Conservation (phyloP, 2,329 filamentous ascomycete genomes). For the Teratosphaeria epicoccoides region DNA sequence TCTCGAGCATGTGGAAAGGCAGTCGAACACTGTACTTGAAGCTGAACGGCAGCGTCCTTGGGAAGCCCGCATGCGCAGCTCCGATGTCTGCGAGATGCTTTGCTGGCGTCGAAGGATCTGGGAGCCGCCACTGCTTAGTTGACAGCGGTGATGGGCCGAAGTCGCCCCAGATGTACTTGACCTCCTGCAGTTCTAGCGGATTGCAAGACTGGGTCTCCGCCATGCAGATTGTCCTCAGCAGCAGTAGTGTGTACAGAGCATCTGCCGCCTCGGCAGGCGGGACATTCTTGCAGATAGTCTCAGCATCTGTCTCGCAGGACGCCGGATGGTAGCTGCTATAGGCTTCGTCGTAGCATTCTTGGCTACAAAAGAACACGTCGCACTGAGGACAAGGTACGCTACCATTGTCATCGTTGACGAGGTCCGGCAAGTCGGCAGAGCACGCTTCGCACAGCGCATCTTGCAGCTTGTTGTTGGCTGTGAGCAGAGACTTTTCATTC, state of each 20-base stretch:
- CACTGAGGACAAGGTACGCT: conserved; percentile 42
- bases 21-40: conserved; percentile 65
- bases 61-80: conserved; percentile 15
- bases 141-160: conserved; percentile 30
- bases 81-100: not conserved
- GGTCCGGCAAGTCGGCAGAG: conserved; percentile 55
- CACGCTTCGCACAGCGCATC: conserved; percentile 86
- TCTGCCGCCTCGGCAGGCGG: conserved; percentile 48
- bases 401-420: conserved; percentile 15
- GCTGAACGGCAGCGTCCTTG: conserved; percentile 62
- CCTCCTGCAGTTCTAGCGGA: conserved; percentile 48
- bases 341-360: conserved; percentile 45
- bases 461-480: conserved; percentile 78
- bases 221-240: conserved; percentile 50
- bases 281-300: conserved; percentile 49
- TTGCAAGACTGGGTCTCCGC: conserved; percentile 49
- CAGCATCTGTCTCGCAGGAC: conserved; percentile 45
- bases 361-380: conserved; percentile 49
- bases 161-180: conserved; percentile 57
- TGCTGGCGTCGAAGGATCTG: not conserved
- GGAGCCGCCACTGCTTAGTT: conserved; percentile 9
- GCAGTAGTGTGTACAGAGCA: conserved; percentile 48
- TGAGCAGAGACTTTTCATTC: conserved; percentile 73
- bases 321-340: conserved; percentile 47
- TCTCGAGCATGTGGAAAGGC: conserved; percentile 68